These are phyloP conservation scores for Solanum ossicruentum DNA, from an alignment of 257 asterid genomes.

Conservation along the genomic window DNA sequence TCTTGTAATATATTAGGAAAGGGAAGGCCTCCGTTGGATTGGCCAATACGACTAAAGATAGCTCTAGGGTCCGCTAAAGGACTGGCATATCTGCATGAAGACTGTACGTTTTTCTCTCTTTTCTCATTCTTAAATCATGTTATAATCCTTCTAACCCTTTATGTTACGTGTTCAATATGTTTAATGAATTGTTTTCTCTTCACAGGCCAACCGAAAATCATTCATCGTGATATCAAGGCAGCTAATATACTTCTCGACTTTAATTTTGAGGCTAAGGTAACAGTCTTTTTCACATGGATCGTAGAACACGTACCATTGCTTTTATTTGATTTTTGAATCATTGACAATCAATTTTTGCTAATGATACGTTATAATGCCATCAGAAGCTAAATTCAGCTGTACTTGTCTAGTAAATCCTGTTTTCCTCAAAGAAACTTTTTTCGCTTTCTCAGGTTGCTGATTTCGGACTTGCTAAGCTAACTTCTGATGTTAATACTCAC, in stretches of 20 bases:
- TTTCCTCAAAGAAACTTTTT: neutral
- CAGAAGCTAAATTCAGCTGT: neutral
- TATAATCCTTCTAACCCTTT: neutral
- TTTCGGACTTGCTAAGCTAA: constrained; percentile 78
- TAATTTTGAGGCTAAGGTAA: constrained; percentile 83
- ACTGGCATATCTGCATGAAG: constrained; percentile 44
- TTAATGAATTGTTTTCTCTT: neutral
- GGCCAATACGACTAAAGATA: constrained; percentile 28
- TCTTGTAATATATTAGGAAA: constrained; percentile 9
- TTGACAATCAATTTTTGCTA: neutral
- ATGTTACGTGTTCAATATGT: neutral
- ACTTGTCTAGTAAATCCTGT: neutral
- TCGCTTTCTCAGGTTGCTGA: constrained; percentile 74
- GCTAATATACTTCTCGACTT: constrained; percentile 77
- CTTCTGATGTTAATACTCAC: constrained; percentile 67
- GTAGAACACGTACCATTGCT: neutral
- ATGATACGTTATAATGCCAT: neutral
- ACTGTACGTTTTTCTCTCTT: constrained; percentile 18
- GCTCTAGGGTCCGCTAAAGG: constrained; percentile 49
- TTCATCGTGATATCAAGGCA: constrained; percentile 91
- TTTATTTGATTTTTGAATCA: neutral
- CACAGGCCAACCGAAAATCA: constrained; percentile 85
- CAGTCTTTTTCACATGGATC: neutral
- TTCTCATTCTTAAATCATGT: neutral
- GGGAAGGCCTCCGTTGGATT: constrained; percentile 36